These are phyloP conservation scores for Yamadazyma friedrichii DNA, from an alignment of 1,139 yeast genomes.

Conservation along the genomic window DNA sequence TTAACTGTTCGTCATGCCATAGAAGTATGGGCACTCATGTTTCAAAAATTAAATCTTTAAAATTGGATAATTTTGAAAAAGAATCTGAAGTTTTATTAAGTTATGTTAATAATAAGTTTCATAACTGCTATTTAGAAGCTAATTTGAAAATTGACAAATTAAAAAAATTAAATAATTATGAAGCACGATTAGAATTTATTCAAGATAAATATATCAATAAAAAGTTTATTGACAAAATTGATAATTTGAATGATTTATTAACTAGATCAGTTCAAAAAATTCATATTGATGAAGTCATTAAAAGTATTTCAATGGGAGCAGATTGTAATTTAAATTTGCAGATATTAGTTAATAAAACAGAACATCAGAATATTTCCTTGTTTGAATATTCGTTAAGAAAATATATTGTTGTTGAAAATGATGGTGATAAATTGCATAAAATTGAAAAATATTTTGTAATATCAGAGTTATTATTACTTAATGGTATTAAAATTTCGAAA, in stretches of 20 bases:
- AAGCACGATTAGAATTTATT: constrained; percentile 44
- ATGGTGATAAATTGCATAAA: constrained; percentile 8
- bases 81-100: constrained; percentile 41
- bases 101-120: constrained; percentile 39
- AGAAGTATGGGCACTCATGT: constrained; percentile 52
- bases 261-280: constrained; percentile 52
- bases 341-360: constrained; percentile 22
- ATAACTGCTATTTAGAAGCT: constrained; percentile 40
- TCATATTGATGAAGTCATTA: constrained; percentile 45
- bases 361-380: constrained; percentile 35
- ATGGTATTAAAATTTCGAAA: constrained; percentile 52
- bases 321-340: constrained; percentile 41
- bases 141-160: constrained; percentile 16
- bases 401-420: constrained; percentile 28
- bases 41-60: constrained; percentile 49
- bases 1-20: constrained; percentile 71
- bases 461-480: constrained; percentile 69
- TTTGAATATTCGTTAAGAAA: constrained; percentile 63
- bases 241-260: constrained; percentile 25
- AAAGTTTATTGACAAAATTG: constrained; percentile 29
- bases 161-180: constrained; percentile 32
- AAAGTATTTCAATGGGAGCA: constrained; percentile 50
- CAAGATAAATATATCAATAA: constrained; percentile 49
- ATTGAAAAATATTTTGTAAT: constrained; percentile 50
- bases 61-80: constrained; percentile 46